phyloP scores from a whole-genome alignment of 1,139 yeast genomes.

The Lodderomyces elongisporus region DNA sequence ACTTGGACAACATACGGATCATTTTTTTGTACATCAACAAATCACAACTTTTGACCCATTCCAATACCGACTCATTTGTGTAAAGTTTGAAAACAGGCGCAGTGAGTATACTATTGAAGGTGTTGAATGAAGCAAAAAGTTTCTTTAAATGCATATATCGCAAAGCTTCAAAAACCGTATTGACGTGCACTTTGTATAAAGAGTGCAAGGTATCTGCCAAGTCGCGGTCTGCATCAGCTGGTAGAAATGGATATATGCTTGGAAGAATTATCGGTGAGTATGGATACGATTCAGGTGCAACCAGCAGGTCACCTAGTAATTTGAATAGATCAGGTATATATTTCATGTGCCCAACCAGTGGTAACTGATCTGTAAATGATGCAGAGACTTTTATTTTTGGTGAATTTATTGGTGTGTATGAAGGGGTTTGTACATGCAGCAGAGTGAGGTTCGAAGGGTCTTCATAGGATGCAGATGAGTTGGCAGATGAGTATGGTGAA shows the following conservation, averaged over 20 bases:
- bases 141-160: constrained; percentile 65
- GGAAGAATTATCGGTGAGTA: constrained; percentile 43
- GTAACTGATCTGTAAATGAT: constrained; percentile 12
- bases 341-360: constrained; percentile 20
- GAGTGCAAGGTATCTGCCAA: constrained; percentile 58
- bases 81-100: constrained; percentile 62
- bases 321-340: constrained; percentile 36
- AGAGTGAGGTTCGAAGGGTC: constrained; percentile 13
- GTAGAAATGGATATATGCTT: constrained; percentile 46
- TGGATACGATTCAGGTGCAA: constrained; percentile 20
- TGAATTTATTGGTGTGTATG: constrained; percentile 17
- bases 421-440: constrained; percentile 25
- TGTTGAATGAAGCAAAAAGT: constrained; percentile 47
- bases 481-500: constrained; percentile 23
- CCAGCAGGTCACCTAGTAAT: constrained; percentile 21
- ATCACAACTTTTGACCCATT: constrained; percentile 70
- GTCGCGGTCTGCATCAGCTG: constrained; percentile 50
- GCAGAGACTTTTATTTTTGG: constrained; percentile 10
- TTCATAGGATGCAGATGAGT: constrained; percentile 15
- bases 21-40: constrained; percentile 54
- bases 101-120: constrained; percentile 59
- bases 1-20: constrained; percentile 60
- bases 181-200: constrained; percentile 60
- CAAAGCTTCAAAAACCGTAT: constrained; percentile 56
- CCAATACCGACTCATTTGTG: constrained; percentile 41